phyloP scores from a whole-genome alignment of 257 asterid genomes.

The Handroanthus guayacan region DNA sequence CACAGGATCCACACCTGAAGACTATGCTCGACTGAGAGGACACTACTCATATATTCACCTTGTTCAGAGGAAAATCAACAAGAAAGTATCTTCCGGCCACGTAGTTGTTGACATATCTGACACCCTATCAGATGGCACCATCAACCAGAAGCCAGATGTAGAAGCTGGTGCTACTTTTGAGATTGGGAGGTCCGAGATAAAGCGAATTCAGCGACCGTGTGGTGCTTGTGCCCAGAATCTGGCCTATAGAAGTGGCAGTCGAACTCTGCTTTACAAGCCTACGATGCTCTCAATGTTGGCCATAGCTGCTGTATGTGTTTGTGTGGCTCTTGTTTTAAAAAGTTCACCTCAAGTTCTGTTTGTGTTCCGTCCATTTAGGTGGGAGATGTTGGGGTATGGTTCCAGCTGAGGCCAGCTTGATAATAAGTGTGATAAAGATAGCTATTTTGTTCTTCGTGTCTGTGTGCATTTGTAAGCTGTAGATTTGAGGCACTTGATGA shows the following conservation, averaged over 20 bases:
- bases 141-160: constrained; percentile 51
- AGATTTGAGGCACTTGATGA: constrained; percentile 38
- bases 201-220: constrained; percentile 47
- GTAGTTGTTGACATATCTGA: constrained; percentile 67
- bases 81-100: constrained; percentile 48
- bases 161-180: constrained; percentile 49
- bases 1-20: constrained; percentile 78
- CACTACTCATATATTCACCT: constrained; percentile 80
- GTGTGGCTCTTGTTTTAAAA: constrained; percentile 82
- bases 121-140: constrained; percentile 43
- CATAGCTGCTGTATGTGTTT: constrained; percentile 83
- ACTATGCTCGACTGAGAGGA: constrained; percentile 81
- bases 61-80: constrained; percentile 71
- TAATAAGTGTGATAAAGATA: constrained; percentile 27
- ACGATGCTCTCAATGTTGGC: constrained; percentile 81
- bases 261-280: constrained; percentile 64
- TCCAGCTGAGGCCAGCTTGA: constrained; percentile 48
- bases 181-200: constrained; percentile 38
- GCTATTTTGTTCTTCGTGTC: constrained; percentile 28
- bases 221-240: constrained; percentile 53
- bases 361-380: constrained; percentile 74
- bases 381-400: constrained; percentile 87
- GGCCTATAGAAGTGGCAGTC: constrained; percentile 46
- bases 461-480: constrained; percentile 43
- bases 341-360: constrained; percentile 69